These are phyloP conservation scores for Globisporangium uncinulatum DNA, from an alignment of 352 stramenopile genomes.

Conservation along the genomic window DNA sequence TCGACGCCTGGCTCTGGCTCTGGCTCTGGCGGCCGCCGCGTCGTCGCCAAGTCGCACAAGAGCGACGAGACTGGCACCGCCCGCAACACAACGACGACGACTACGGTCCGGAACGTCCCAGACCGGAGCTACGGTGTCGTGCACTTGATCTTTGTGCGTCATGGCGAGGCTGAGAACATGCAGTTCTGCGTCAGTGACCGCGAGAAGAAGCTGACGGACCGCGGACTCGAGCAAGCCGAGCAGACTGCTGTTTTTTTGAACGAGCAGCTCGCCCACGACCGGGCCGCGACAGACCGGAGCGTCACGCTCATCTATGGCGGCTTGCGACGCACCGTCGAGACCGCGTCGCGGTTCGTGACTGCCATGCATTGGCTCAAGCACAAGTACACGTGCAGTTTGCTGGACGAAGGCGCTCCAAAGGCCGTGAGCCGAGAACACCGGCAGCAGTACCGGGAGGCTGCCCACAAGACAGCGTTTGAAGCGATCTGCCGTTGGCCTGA, in stretches of 20 bases:
- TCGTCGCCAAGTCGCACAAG: not conserved
- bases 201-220: constrained; percentile 65
- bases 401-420: constrained; percentile 66
- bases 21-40: not conserved
- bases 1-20: not conserved
- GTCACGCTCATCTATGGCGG: constrained; percentile 66
- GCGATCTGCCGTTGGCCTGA: constrained; percentile 56
- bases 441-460: constrained; percentile 68
- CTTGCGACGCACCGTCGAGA: constrained; percentile 64
- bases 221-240: constrained; percentile 50
- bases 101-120: not conserved
- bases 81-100: not conserved
- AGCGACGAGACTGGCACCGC: not conserved
- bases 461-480: constrained; percentile 75
- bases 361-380: constrained; percentile 61
- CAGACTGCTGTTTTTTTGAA: constrained; percentile 44
- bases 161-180: constrained; percentile 81
- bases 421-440: constrained; percentile 43
- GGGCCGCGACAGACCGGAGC: constrained; percentile 21
- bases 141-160: constrained; percentile 66
- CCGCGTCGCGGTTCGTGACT: constrained; percentile 43
- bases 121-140: constrained; percentile 29
- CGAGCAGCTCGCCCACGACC: constrained; percentile 31
- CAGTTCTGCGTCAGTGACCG: constrained; percentile 69
- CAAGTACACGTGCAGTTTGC: constrained; percentile 61